Evolutionary conservation across 306 rosid species (phyloP).

Genomic region (Hippophae tibetana): DNA sequence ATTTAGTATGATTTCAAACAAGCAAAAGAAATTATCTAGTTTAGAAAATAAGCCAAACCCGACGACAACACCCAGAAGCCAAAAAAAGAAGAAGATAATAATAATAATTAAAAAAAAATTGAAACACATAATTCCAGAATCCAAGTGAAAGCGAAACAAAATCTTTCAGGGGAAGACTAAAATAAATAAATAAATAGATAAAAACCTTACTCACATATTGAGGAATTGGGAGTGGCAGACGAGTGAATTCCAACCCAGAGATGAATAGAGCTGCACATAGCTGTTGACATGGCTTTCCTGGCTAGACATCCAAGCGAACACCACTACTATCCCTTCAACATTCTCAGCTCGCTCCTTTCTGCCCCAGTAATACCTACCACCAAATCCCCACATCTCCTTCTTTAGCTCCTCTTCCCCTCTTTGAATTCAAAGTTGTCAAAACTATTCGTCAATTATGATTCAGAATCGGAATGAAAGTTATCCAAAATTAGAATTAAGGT

Average conservation of each 20-base stretch:
- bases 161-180: conserved; percentile 1
- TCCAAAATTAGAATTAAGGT: too few species aligned
- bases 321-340: conserved; percentile 65
- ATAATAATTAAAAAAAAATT: too few species aligned
- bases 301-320: conserved; percentile 89
- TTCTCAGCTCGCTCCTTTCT: conserved; percentile 41
- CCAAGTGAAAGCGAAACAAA: not conserved
- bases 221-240: conserved; percentile 77
- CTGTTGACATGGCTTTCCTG: conserved; percentile 59
- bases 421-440: not conserved
- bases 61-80: not conserved
- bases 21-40: not conserved
- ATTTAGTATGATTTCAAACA: too few species aligned
- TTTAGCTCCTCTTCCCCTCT: not conserved
- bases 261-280: conserved; percentile 65
- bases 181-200: not conserved
- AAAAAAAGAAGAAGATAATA: not conserved
- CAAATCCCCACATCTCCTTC: conserved; percentile 81
- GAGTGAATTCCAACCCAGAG: conserved; percentile 74
- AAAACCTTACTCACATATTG: conserved; percentile 53
- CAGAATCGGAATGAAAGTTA: too few species aligned
- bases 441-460: not conserved
- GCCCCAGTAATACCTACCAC: conserved; percentile 80
- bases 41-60: conserved; percentile 9
- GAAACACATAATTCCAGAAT: not conserved